phyloP scores from a whole-genome alignment of 345 rosid species.

The Euphorbia lathyris region DNA sequence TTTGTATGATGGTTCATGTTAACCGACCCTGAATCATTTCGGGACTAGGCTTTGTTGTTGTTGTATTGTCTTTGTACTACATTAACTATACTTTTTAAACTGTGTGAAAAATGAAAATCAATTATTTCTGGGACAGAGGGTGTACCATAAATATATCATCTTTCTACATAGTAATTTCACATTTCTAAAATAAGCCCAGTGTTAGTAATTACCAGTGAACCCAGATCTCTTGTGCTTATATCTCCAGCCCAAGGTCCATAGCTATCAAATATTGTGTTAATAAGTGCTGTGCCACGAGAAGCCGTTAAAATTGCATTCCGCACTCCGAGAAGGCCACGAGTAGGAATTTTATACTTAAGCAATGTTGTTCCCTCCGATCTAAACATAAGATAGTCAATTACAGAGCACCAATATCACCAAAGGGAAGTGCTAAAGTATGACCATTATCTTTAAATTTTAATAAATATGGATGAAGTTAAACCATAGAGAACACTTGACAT shows the following conservation, averaged over 20 bases:
- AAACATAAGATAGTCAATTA: slow-evolving; percentile 15
- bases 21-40: no score
- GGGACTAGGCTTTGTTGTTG: no score
- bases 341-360: slow-evolving; percentile 82
- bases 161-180: not conserved
- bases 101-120: no score
- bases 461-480: not conserved
- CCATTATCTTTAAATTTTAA: not conserved
- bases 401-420: slow-evolving; percentile 1
- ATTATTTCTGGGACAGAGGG: no score
- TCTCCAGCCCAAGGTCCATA: slow-evolving; percentile 97
- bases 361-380: slow-evolving; percentile 86
- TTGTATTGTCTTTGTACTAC: no score
- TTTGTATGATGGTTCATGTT: no score
- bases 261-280: slow-evolving; percentile 83
- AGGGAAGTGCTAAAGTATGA: not conserved
- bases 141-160: not conserved
- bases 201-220: slow-evolving; percentile 72
- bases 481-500: slow-evolving; percentile 21
- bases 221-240: slow-evolving; percentile 76
- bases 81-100: no score
- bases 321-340: slow-evolving; percentile 97
- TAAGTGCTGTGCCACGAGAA: slow-evolving; percentile 93
- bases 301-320: slow-evolving; percentile 96
- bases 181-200: slow-evolving; percentile 11